phyloP scores from a whole-genome alignment of 2,329 filamentous ascomycete species.

The Dothideomycetidae sp. region DNA sequence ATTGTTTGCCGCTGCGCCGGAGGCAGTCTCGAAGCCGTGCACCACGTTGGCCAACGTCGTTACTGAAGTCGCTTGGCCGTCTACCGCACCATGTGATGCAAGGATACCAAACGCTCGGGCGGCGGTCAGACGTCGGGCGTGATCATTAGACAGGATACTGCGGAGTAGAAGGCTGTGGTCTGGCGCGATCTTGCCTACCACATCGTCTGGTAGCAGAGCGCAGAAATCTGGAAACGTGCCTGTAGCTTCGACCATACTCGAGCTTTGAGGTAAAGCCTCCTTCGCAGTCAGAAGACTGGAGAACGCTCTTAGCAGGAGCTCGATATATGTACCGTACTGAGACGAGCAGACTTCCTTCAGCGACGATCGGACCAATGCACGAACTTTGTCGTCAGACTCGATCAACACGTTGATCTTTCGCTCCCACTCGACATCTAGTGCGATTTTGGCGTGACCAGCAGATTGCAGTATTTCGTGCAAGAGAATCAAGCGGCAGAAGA shows the following conservation, averaged over 20 bases:
- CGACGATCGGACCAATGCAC: constrained; percentile 39
- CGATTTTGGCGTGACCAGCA: constrained; percentile 29
- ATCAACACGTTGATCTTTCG: constrained; percentile 60
- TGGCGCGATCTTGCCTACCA: constrained; percentile 36
- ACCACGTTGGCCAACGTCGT: constrained; percentile 34
- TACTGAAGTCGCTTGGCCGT: constrained; percentile 31
- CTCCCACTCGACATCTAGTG: constrained; percentile 71
- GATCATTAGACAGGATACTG: constrained; percentile 57
- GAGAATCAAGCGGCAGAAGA: constrained; percentile 51
- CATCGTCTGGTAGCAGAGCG: constrained; percentile 39
- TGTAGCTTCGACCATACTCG: constrained; percentile 9
- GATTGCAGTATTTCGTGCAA: constrained; percentile 41
- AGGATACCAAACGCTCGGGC: constrained; percentile 65
- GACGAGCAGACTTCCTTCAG: constrained; percentile 1
- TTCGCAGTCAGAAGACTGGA: constrained; percentile 5
- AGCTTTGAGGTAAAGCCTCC: constrained; percentile 2
- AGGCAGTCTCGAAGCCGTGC: constrained; percentile 41
- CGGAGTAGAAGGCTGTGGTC: constrained; percentile 41
- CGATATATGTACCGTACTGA: background rate
- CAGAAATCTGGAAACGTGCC: constrained; percentile 40
- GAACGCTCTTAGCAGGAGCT: constrained; percentile 12
- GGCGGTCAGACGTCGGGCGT: constrained; percentile 49
- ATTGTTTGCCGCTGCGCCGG: constrained; percentile 45
- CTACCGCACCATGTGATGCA: constrained; percentile 41
- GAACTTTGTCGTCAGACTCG: constrained; percentile 51